Evolutionary conservation across 2,329 filamentous ascomycete genomes (phyloP), one percentile per base, ranked within the genome.

Genomic region (Exophiala oligosperma): DNA sequence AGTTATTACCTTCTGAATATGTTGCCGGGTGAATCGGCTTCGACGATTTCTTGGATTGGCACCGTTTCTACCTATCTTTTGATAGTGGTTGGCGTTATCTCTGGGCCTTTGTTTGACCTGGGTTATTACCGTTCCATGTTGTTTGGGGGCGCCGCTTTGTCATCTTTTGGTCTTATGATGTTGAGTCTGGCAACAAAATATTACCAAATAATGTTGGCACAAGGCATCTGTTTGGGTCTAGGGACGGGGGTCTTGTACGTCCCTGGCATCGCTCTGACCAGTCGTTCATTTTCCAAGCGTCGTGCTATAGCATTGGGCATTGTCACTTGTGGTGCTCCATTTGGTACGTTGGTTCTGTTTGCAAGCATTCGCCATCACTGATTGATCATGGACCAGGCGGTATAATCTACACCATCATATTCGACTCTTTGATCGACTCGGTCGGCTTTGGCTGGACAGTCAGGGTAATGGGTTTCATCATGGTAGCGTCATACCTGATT

Each of bases 21-120:
- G 70, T 80, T 97, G 11, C 78, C 79, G n/a, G 75, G 77, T 28
- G 87, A 91, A 69, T 84, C 78, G 58, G 84, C 89, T 56, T 86
- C 88, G 37, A 84, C 83, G 5, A 85, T 94, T 29, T 90, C 90
- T 11, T 96, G 92, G 92, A 90, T 97, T 62, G 94, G 94, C 67
- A 89, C 88, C 54, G 75, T 95, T 49, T 93, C 92, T 70, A 85
- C 89, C 9, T 95, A 94, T 67, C 76, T 96, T 17, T 83, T 87
- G 57, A 95, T 96, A 73, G 89, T 93, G 68, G 86, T 90, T 52
- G 91, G 92, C 35, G 82, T 96, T 35, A 91, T 94, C 65, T 86
- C 94, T 53, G 92, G 92, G 0, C 92, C 92, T 0, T 77, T 96
- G 28, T 97, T 96, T 69, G 92, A 97, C 74, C 86, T 87, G 67